A percentile compares a stretch with the other conserved stretches of the same genome.
Conservation (phyloP, 768 basidiomycete genomes). For the Xerocomellus amylosporus region DNA sequence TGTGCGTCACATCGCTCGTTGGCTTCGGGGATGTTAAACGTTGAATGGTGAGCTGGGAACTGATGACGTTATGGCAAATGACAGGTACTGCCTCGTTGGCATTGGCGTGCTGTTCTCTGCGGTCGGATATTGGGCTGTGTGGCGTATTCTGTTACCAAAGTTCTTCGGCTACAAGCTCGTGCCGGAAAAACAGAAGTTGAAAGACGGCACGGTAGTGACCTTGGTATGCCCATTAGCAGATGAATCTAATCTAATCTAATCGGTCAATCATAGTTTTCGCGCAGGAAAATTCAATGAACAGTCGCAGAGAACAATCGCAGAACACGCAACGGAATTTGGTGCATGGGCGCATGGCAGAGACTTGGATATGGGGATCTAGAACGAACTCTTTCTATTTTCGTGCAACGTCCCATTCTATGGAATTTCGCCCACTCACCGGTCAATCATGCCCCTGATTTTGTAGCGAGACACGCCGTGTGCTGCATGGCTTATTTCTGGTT, state of each 20-base stretch:
- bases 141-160: slow-evolving; percentile 48
- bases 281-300: neutral
- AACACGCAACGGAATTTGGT: too few species aligned
- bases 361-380: too few species aligned
- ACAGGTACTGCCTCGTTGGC: slow-evolving; percentile 51
- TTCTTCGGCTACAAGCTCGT: slow-evolving; percentile 49
- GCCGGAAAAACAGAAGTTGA: slow-evolving; percentile 44
- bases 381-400: too few species aligned
- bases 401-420: too few species aligned
- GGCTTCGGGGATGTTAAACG: too few species aligned
- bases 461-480: too few species aligned
- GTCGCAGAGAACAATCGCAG: too few species aligned
- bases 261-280: neutral
- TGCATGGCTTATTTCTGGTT: too few species aligned
- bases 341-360: too few species aligned
- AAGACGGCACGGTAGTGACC: slow-evolving; percentile 54
- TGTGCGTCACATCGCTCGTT: slow-evolving; percentile 39
- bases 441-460: too few species aligned
- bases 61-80: neutral
- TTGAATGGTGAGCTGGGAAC: neutral
- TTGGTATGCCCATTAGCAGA: slow-evolving; percentile 33
- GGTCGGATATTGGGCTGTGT: slow-evolving; percentile 51
- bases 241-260: neutral
- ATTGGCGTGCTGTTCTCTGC: slow-evolving; percentile 46
- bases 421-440: too few species aligned